These are phyloP conservation scores for Boletus rex-veris DNA, from an alignment of 768 basidiomycete species.

Conservation along the genomic window DNA sequence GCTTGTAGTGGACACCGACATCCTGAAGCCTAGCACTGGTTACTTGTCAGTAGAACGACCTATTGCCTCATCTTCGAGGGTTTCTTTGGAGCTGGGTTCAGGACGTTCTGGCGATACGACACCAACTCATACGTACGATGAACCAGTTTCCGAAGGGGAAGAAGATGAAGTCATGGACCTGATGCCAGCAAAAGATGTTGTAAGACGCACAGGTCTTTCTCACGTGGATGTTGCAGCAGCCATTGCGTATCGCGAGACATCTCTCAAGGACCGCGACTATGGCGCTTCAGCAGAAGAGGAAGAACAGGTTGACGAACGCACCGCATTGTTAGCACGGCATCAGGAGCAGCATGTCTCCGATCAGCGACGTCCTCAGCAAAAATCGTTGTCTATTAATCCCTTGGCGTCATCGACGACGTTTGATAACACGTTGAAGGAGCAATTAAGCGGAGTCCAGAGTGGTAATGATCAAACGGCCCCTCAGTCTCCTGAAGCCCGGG, in stretches of 20 bases:
- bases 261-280: conserved; percentile 51
- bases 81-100: conserved; percentile 38
- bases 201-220: conserved; percentile 72
- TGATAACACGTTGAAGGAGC: conserved; percentile 77
- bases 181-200: conserved; percentile 76
- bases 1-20: conserved; percentile 88
- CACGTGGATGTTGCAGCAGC: conserved; percentile 77
- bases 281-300: conserved; percentile 24
- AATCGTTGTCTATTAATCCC: conserved; percentile 72
- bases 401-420: conserved; percentile 80
- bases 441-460: conserved; percentile 41
- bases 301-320: conserved; percentile 31
- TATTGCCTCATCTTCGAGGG: conserved; percentile 40
- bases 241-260: conserved; percentile 79
- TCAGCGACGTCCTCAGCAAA: conserved; percentile 15
- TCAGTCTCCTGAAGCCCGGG: conserved; percentile 29
- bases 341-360: conserved; percentile 21
- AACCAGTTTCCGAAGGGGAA: conserved; percentile 95
- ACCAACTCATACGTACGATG: conserved; percentile 55
- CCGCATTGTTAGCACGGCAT: conserved; percentile 36
- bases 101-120: conserved; percentile 43
- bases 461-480: conserved; percentile 19
- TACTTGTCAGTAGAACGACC: conserved; percentile 80
- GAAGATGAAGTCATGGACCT: conserved; percentile 75
- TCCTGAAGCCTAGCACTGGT: conserved; percentile 87